A percentile compares a stretch with the other conserved stretches of the same genome.
Conservation (phyloP, 176 grass and related monocot species). For the Melocanna baccifera region DNA sequence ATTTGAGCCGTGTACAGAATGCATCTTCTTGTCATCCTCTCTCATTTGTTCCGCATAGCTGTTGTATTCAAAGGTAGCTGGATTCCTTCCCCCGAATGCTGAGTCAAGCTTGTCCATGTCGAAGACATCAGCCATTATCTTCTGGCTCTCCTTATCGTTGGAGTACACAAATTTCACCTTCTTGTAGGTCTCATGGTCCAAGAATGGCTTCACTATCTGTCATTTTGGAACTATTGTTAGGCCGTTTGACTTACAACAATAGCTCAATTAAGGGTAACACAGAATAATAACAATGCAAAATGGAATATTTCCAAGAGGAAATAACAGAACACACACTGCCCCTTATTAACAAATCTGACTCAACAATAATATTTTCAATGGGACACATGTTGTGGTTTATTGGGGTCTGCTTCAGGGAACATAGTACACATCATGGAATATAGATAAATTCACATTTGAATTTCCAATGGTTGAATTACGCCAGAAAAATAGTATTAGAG, state of each 20-base stretch:
- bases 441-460: not conserved
- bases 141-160: slow-evolving; percentile 62
- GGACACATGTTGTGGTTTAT: not conserved
- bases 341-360: not conserved
- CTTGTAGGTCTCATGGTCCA: slow-evolving; percentile 70
- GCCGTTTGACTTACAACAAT: not conserved
- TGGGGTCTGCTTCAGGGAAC: not conserved
- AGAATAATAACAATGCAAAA: not conserved
- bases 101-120: slow-evolving; percentile 68
- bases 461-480: not conserved
- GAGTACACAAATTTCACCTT: slow-evolving; percentile 85
- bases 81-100: slow-evolving; percentile 56
- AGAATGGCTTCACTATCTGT: slow-evolving; percentile 78
- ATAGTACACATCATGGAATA: not conserved
- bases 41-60: slow-evolving; percentile 58
- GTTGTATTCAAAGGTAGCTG: slow-evolving; percentile 54
- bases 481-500: not conserved
- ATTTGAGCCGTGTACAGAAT: slow-evolving; percentile 12
- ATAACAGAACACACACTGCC: not conserved
- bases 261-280: not conserved
- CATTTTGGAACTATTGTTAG: slow-evolving; percentile 27
- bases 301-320: not conserved
- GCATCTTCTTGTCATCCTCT: slow-evolving; percentile 66
- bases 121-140: slow-evolving; percentile 75
- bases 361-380: not conserved